Evolutionary conservation across 1,139 yeast genomes (phyloP), one percentile per base, ranked within the genome.

Genomic region (Waltiozyma sp.): DNA sequence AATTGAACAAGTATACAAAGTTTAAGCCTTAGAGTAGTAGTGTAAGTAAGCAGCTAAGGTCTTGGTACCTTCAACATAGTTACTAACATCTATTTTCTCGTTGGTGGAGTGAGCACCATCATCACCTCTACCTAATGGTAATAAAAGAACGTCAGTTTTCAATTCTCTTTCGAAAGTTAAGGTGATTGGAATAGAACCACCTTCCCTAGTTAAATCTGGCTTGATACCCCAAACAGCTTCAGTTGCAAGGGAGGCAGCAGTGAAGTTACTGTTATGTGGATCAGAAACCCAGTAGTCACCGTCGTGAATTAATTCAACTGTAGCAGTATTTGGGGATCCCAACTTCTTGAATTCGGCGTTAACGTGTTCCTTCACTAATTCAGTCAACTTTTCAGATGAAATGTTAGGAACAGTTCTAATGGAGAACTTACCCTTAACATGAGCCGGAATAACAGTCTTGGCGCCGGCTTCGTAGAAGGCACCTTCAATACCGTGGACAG

Each of bases 41-140:
- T 89, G 96, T 61, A 91, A 73, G 66, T 87, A 91, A 19, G 96
- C 95, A 52, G 94, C 86, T 65, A 91, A 75, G 24, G 96, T 83
- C 72, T 93, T 93, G 59, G 85, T 80, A 49, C 99, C 99, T 60
- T 86, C 84, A 55, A 91, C 80, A 66, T 86, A 93, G 72, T 93
- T 93, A 53, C 84, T 68, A 43, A 87, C 70, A 62, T 93, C 84
- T 59, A 93, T 69, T 70, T 93, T 93, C 67, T 93, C 99, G 61
- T 91, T 91, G 58, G 91, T 87, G 26, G 96, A 87, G 64, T 93
- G 99, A 41, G 99, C 98, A 55, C 98, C 98, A 58, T 93, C 99
- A 61, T 91, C 97, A 56, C 97, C 98, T 66, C 95, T 82, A 53
- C 98, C 98, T 85, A 91, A 85, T 51, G 98, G 98, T 56, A 91